Base-by-base conservation (phyloP, 768 basidiomycete genomes). In the Tricholoma sp. region DNA sequence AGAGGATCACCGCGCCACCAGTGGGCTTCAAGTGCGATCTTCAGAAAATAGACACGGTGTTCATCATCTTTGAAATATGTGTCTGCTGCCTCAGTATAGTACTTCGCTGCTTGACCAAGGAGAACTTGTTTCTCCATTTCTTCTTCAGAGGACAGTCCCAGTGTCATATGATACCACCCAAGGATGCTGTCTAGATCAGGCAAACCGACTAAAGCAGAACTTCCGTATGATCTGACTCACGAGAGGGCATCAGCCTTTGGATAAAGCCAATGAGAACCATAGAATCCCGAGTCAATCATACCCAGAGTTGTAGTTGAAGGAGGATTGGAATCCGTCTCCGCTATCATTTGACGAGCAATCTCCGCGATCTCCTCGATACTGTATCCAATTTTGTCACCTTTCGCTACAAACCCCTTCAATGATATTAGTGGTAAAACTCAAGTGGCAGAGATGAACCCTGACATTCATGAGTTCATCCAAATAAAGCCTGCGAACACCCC, bases 21-120 rank as follows among this genome's bases (percentile, higher is more conserved):
- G 39, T 66, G 62, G 7, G 68, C 68, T 51, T 74, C 73, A 29
- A 75, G 63, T 10, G 70, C 65, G 29, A 71, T 57, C 54, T 66
- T 67, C 41, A 73, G 63, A 48, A 61, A 71, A 62, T 64, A 62
- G 3, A 64, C 58, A 50, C 67, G 65, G 24, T 65, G 55, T 63
- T 78, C 74, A 42, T 78, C 76, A 57, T 80, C 78, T 17, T 66
- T 61, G 13, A 72, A 73, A 49, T 64, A 71, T 33, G 52, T 48
- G 6, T 53, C 59, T 6, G 71, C 71, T 17, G 74, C 71, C 44
- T 68, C 50, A 12, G 66, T 60, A 59, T 75, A 76, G 54, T 61
- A 65, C 29, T 64, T 59, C 20, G 64, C 63, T 11, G 72, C 65
- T 34, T 61, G 50, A n/a, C 42, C 55, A 32, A 64, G 67, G 33